These are phyloP conservation scores for Nicotiana rustica DNA, from an alignment of 305 asterid genomes.

Conservation along the genomic window DNA sequence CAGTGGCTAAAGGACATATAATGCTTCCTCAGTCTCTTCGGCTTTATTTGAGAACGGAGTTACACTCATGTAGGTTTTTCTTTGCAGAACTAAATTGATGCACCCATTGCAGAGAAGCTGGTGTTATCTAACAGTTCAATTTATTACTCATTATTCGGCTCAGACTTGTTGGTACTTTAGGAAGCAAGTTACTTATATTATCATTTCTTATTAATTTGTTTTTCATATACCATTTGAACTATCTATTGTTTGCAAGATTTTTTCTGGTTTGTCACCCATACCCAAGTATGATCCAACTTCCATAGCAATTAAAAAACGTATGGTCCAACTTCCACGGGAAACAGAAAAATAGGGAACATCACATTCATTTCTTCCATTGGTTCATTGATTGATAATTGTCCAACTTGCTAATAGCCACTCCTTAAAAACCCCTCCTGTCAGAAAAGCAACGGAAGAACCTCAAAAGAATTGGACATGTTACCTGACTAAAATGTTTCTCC, in stretches of 20 bases:
- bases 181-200: conserved; percentile 12
- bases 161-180: background rate
- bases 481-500: conserved; percentile 7
- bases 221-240: conserved; percentile 1
- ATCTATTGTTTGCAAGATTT: conserved; percentile 17
- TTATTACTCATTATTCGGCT: conserved; percentile 4
- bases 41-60: conserved; percentile 79
- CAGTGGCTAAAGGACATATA: conserved; percentile 92
- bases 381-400: conserved; percentile 1
- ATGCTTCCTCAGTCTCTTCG: conserved; percentile 87
- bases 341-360: conserved; percentile 18
- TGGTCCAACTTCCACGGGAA: background rate
- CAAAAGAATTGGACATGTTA: conserved; percentile 10
- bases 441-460: conserved; percentile 17
- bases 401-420: conserved; percentile 23
- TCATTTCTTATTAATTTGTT: conserved; percentile 20
- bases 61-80: conserved; percentile 84
- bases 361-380: conserved; percentile 15
- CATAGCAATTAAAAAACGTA: background rate
- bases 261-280: background rate
- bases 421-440: background rate
- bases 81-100: conserved; percentile 32
- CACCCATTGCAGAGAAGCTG: conserved; percentile 37
- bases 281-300: conserved; percentile 3
- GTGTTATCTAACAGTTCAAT: conserved; percentile 25